A percentile compares a stretch with the other conserved stretches of the same genome.
phyloP scores from a whole-genome alignment of 768 basidiomycete genomes.

The Russula earlei region DNA sequence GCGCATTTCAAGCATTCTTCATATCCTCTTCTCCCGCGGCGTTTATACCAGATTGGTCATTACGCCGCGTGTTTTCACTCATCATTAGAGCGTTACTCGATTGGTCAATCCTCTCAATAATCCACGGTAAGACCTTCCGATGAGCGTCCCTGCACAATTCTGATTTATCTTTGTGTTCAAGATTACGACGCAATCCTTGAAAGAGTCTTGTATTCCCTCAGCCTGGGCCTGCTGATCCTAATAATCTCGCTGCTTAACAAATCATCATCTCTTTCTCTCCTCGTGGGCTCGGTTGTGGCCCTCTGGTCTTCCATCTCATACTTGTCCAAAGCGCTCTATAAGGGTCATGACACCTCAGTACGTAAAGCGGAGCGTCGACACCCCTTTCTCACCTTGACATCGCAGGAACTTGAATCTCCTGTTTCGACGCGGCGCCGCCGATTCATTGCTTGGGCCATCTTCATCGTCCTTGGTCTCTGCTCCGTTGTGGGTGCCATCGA shows the following conservation, averaged over 20 bases:
- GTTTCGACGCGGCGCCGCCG: slow-evolving; percentile 9
- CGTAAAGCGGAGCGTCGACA: neutral
- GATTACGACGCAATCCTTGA: slow-evolving; percentile 27
- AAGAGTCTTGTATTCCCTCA: slow-evolving; percentile 22
- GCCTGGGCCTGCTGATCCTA: slow-evolving; percentile 22
- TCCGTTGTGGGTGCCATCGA: slow-evolving; percentile 5
- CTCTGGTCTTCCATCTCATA: slow-evolving; percentile 20
- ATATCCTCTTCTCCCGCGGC: neutral
- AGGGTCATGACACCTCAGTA: slow-evolving; percentile 15
- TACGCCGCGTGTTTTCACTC: slow-evolving; percentile 20
- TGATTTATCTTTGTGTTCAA: slow-evolving; percentile 10
- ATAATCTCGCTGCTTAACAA: slow-evolving; percentile 10
- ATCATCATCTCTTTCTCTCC: slow-evolving; percentile 8
- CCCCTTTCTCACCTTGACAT: neutral
- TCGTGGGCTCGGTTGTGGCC: slow-evolving; percentile 23
- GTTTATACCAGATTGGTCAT: slow-evolving; percentile 20
- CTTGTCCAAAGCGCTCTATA: slow-evolving; percentile 13
- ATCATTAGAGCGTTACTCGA: slow-evolving; percentile 5
- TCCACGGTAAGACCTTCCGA: slow-evolving; percentile 5
- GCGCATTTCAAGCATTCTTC: slow-evolving; percentile 12
- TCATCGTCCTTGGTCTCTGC: slow-evolving; percentile 5
- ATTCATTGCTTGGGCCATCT: slow-evolving; percentile 2
- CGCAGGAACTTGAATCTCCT: slow-evolving; percentile 4
- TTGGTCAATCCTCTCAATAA: slow-evolving; percentile 7
- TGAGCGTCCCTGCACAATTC: neutral